Evolutionary conservation across 768 basidiomycete genomes (phyloP).

Genomic region (Naganishia vaughanmartiniae): DNA sequence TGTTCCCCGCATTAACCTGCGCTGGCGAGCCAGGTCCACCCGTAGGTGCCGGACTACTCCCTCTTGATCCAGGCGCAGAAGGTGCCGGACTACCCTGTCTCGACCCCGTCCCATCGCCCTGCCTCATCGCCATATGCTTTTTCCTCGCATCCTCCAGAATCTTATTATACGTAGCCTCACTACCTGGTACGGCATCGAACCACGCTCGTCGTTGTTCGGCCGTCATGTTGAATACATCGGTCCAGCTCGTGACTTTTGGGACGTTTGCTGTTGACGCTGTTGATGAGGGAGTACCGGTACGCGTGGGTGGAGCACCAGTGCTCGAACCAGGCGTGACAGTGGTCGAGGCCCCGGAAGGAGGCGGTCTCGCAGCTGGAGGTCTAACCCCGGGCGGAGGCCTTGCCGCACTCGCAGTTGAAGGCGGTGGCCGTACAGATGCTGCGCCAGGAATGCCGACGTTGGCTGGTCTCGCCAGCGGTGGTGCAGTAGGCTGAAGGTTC

Average conservation of each 20-base stretch:
- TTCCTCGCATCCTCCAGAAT: constrained; percentile 22
- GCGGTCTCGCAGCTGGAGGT: neutral
- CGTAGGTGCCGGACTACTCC: constrained; percentile 19
- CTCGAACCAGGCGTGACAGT: neutral
- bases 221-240: constrained; percentile 23
- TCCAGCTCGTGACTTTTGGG: constrained; percentile 23
- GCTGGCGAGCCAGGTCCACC: constrained; percentile 14
- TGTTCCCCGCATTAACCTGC: neutral
- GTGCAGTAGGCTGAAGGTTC: constrained; percentile 4
- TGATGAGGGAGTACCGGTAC: constrained; percentile 6
- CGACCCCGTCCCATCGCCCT: constrained; percentile 16
- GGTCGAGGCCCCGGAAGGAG: neutral
- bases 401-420: neutral
- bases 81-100: constrained; percentile 12
- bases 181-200: constrained; percentile 16
- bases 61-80: neutral
- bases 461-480: constrained; percentile 13
- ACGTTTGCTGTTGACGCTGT: neutral
- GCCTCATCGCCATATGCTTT: constrained; percentile 22
- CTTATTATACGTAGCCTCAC: constrained; percentile 23
- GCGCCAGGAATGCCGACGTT: neutral
- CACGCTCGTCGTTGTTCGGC: constrained; percentile 16
- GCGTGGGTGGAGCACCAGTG: neutral
- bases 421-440: neutral
- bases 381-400: neutral